Evolutionary conservation across 2,329 filamentous ascomycete genomes (phyloP), one percentile per base, ranked within the genome.

Genomic region (Ambrosiella beaveri): DNA sequence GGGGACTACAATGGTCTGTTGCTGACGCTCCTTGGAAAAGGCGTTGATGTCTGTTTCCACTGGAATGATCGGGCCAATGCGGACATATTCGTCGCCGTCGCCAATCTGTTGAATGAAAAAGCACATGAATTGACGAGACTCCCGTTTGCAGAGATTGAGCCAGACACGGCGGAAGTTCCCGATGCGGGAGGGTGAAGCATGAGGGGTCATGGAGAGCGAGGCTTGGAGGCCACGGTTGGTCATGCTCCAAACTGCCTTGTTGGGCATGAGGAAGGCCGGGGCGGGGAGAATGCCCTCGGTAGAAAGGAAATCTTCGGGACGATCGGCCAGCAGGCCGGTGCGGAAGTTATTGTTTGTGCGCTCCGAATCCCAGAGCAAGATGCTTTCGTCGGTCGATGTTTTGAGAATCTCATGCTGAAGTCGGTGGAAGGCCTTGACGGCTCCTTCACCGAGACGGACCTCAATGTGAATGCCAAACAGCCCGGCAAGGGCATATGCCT

Each of bases 381-480:
- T 51, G 8, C 64, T 64, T 19, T 67, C 62, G 38, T 69, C 67
- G 13, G 63, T 59, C 1, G 62, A 62, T 3, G 47, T 54, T 45
- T 61, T 63, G 35, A 69, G 63, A 19, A 70, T 68, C 27, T 66
- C 64, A 13, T 66, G 59, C 56, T 68, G 65, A 1, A 68, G 64
- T 12, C 66, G 58, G 38, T 62, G 44, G 50, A 68, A 68, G 1
- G 67, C 65, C 9, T 52, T 54, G 45, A 62, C 62, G 7, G 49
- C 54, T 12, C 67, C 66, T 54, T 70, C 68, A 6, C 68, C 67
- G 27, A 69, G 68, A 1, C 68, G 61, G 44, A 69, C 53, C 4
- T 67, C 64, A 62, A 70, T 67, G 19, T 64, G 66, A 19, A 70
- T 61, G 36, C 63, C 63, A 38, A 69, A 69, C 0, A 69, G 38